Evolutionary conservation across 2,329 filamentous ascomycete genomes (phyloP), one percentile per base, ranked within the genome.

Genomic region (Phaeoacremonium minimum): DNA sequence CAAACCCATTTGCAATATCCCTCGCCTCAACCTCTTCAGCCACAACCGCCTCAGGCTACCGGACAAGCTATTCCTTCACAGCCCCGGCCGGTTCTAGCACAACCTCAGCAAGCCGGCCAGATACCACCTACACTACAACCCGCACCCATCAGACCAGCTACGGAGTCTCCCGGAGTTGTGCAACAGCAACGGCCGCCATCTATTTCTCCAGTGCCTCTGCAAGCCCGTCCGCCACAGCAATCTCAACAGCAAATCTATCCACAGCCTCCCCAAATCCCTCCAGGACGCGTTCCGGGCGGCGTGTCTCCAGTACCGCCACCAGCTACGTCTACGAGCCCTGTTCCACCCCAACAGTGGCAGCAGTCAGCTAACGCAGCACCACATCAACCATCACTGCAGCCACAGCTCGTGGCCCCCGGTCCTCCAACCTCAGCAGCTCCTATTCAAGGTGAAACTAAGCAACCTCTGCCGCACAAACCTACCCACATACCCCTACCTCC

Each of bases 81-180:
- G 11, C 34, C 43, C n/a, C 38, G 41, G 15, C 52, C 53, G 20
- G 52, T 56, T 5, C 48, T 60, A 29, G 54, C 54, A 15, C 55
- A 56, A 15, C 57, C 62, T 30, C 65, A 66, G 35, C 52, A 58
- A 36, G 52, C 52, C 55, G 52, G 29, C 47, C 57, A 38, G 47
- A 53, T 8, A 48, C 48, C 41, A 48, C 54, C 13, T 57, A 55
- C 32, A 35, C 40, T 22, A 11, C 41, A 41, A n/a, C 29, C 49
- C 6, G 53, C 50, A 15, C 38, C 46, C 15, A 15, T 47, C 15
- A 55, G 55, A 30, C 52, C 53, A 18, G 50, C 52, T 6, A 38
- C 43, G 15, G 55, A 54, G 42, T 43, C 51, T 32, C 40, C 45
- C 28, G 51, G 51, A 22, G 28, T 48, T 30, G 30, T 32, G 36